Evolutionary conservation across 441 rosid genomes (phyloP), one percentile per base, ranked within the genome.

Genomic region (Biscutella laevigata): DNA sequence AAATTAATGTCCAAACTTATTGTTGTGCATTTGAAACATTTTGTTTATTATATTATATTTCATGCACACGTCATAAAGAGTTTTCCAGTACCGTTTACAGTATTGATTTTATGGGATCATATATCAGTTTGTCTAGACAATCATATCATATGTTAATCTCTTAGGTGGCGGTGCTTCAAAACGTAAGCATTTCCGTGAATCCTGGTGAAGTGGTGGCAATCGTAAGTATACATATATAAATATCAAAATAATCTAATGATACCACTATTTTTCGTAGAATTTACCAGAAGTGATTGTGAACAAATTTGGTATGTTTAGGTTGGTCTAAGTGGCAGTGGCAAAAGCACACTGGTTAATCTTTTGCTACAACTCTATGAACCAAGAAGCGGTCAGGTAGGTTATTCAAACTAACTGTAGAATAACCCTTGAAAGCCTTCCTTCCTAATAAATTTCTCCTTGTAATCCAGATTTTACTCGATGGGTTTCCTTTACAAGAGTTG

Each of bases 301-400:
- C 40, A 10, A 17, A 50, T 46, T 32, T 33, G 55, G 52, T 63
- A 52, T 63, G 64, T 44, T 62, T 61, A 91, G 98, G 98, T 78
- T 70, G 96, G 98, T 63, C 92, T 91, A 24, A 91, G 98, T 63
- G 98, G 98, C 50, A 91, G 96, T 66, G 98, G 98, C 64, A 91
- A 87, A 66, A 91, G 98, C 78, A 83, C 96, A 45, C 19, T 91
- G 60, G 95, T 91, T 66, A 87, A 61, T 80, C 90, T 90, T 19
- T 70, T 87, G 79, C 85, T 87, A 34, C 94, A 78, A 50, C 86
- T 87, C 27, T 90, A 83, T 63, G 83, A 83, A 68, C 98, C 98
- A 65, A 79, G 81, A 37, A 42, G 68, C 57, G 96, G 98, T 53
- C 92, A 87, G 95, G 98, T 90, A 71, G 64, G 35, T 19, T 55